Evolutionary conservation across 345 rosid genomes (phyloP), one percentile per base, ranked within the genome.

Genomic region (Salix udensis): DNA sequence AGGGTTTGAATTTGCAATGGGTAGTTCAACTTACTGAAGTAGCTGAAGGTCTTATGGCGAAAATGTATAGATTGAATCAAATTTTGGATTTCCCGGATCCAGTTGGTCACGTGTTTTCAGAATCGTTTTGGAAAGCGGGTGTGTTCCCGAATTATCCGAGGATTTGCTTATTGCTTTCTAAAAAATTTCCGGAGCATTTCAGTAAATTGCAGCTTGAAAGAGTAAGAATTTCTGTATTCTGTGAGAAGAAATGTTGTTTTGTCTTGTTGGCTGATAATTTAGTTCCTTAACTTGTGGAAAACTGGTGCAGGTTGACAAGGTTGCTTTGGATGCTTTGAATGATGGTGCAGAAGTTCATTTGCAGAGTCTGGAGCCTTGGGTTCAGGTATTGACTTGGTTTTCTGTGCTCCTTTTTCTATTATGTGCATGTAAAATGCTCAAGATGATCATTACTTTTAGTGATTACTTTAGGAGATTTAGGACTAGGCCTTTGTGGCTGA

Each of bases 341-440:
- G 97, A 91, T 74, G 83, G 86, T 73, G 97, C 95, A 73, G 99
- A 92, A 83, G 85, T 92, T 86, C 92, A 96, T 85, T 85, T 96
- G 81, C 98, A 90, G 87, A 88, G 89, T 82, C 88, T 96, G 89
- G 98, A 96, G 80, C 98, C 97, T 77, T 96, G 99, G 99, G 76
- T 96, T 81, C 98, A 94, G 95, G 98, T 96, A 73, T 18, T 44
- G 55, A 72, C 15, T 50, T 30, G 46, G n/a, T 64, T 16, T 37
- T 28, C 73, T 53, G n/a, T n/a, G 21, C 61, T 14, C 70, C 36
- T 68, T n/a, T 71, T 42, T 72, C 26, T 52, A 4, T 21, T 30
- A 40, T 52, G 23, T 39, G 44, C 53, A 58, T 65, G 18, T 21
- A 23, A 19, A 34, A 60, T 53, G n/a, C 64, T 67, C 65, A 61